Base-by-base conservation (phyloP, 495 filamentous ascomycete genomes). In the Lichenothelia convexa region DNA sequence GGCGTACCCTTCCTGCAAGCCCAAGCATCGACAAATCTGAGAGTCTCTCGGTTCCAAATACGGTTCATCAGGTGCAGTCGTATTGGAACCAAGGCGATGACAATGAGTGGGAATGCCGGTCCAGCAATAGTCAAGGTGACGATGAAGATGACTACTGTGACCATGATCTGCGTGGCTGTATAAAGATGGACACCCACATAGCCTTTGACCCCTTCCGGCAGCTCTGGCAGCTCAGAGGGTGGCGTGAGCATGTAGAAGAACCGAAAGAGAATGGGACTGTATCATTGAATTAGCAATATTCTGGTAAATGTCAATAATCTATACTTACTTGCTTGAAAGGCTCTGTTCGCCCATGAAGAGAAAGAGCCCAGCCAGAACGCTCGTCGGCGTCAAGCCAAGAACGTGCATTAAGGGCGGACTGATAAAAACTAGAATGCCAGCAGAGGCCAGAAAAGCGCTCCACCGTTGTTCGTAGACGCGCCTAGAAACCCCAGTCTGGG, bases 331-430 rank as follows among this genome's bases (percentile, higher is more conserved):
- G 5, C 75, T 68, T 9, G 64, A 65, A n/a, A 79, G 54, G 30
- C 69, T 73, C 43, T 81, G 76, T 43, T 79, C 72, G 7, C 73
- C 75, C 75, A 80, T 79, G 52, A 78, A 80, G 35, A 81, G 54
- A 48, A 80, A 80, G 9, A 80, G 53, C 1, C 74, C 75, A 0
- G 74, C 75, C 1, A 80, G 58, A 5, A 80, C 75, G 26, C 69
- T 73, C 1, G 73, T 80, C 0, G 73, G 75, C 0, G 75, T 78
- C 39, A 80, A 56, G 1, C 75, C 75, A 12, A 80, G 60, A 3
- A 79, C 67, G 41, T 68, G 69, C 67, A 78, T 76, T 29, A 80
- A 64, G 6, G 75, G 75, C 6, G 76, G 75, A 44, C 63, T 68
- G 40, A 75, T 44, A 48, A 79, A 80, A 20, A 59, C 42, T 2